phyloP scores from a whole-genome alignment of 106 monocot genomes.

The Acorus calamus region DNA sequence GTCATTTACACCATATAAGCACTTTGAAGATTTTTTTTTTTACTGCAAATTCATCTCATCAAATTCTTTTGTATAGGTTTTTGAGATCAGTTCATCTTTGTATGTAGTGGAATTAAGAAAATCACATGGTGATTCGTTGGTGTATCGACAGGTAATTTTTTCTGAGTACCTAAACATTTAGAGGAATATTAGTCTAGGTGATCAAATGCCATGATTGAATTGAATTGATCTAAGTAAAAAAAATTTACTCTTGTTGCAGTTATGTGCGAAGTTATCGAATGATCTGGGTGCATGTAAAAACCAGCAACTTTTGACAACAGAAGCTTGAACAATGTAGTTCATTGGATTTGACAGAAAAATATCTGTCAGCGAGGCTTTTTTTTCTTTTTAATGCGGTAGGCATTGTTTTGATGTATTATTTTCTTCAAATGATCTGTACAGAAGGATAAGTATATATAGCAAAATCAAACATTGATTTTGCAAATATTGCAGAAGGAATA shows the following conservation, averaged over 20 bases:
- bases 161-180: background rate
- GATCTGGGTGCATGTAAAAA: constrained; percentile 42
- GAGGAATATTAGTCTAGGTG: background rate
- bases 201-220: too few relatives aligned
- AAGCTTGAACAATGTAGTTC: constrained; percentile 20
- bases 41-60: background rate
- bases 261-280: constrained; percentile 50
- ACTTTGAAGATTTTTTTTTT: too few relatives aligned
- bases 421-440: too few relatives aligned
- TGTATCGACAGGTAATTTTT: constrained; percentile 18
- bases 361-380: constrained; percentile 1
- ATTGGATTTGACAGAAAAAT: constrained; percentile 20
- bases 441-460: too few relatives aligned
- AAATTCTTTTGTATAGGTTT: constrained; percentile 30
- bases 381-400: too few relatives aligned
- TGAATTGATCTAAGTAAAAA: too few relatives aligned
- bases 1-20: too few relatives aligned
- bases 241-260: constrained; percentile 19
- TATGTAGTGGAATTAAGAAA: constrained; percentile 34
- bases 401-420: too few relatives aligned
- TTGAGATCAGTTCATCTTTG: constrained; percentile 51
- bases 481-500: too few relatives aligned
- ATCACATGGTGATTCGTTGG: constrained; percentile 20
- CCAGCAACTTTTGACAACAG: constrained; percentile 25
- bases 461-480: too few relatives aligned